phyloP scores from a whole-genome alignment of 176 grass and related monocot genomes.

The Carex cristatella region DNA sequence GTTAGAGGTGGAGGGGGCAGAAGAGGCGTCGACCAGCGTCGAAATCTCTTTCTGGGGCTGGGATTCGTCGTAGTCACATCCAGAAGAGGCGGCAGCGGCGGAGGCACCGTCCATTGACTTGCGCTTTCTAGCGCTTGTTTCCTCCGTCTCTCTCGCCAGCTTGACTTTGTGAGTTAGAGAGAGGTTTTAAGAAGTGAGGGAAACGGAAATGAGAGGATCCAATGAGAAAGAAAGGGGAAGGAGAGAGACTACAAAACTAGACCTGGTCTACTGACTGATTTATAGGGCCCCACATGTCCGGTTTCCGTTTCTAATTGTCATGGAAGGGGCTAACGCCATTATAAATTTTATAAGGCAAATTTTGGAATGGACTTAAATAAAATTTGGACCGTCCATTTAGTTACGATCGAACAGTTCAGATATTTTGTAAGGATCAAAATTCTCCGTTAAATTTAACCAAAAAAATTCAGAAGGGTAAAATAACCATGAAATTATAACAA shows the following conservation, averaged over 20 bases:
- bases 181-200: constrained; percentile 16
- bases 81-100: background rate
- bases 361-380: too few species aligned
- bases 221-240: constrained; percentile 25
- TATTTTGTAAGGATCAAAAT: too few species aligned
- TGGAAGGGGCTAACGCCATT: too few species aligned
- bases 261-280: background rate
- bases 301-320: background rate
- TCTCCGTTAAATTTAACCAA: too few species aligned
- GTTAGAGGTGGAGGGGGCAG: background rate
- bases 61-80: background rate
- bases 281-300: background rate
- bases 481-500: too few species aligned
- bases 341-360: too few species aligned
- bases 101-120: constrained; percentile 56
- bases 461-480: too few species aligned
- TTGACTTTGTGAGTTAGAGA: constrained; percentile 22
- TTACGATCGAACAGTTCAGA: too few species aligned
- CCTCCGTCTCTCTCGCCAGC: constrained; percentile 91
- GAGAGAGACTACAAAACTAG: background rate
- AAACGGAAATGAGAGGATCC: constrained; percentile 26
- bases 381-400: too few species aligned
- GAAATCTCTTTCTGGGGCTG: constrained; percentile 27
- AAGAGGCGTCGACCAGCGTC: background rate
- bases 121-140: constrained; percentile 75